Conservation (phyloP, 2,329 filamentous ascomycete species). For the Penicillium olsonii region DNA sequence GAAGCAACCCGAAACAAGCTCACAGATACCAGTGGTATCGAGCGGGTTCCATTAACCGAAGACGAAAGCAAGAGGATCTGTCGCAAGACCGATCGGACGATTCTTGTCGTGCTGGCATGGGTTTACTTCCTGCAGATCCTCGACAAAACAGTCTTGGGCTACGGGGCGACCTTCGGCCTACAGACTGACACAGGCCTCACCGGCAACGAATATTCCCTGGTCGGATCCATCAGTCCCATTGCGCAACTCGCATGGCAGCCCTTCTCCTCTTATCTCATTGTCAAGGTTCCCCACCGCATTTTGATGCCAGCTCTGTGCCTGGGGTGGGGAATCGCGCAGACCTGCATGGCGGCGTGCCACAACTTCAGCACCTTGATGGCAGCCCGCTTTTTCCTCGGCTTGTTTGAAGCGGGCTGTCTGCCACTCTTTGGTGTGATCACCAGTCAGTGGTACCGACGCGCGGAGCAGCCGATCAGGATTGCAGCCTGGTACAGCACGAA, state of each 20-base stretch:
- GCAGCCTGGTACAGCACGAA: constrained; percentile 69
- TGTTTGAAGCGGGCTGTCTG: constrained; percentile 55
- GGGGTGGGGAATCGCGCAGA: constrained; percentile 53
- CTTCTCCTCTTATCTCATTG: constrained; percentile 61
- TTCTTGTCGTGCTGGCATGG: constrained; percentile 53
- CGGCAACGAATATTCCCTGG: constrained; percentile 58
- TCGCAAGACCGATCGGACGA: constrained; percentile 62
- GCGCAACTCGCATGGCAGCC: constrained; percentile 64
- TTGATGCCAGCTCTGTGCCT: constrained; percentile 55
- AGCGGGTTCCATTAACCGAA: constrained; percentile 33
- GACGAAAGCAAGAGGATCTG: constrained; percentile 56
- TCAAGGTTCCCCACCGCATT: constrained; percentile 61
- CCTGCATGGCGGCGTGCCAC: constrained; percentile 50
- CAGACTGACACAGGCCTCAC: constrained; percentile 52
- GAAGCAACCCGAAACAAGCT: constrained; percentile 15
- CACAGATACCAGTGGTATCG: constrained; percentile 17
- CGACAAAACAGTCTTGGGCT: constrained; percentile 61
- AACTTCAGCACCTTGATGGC: constrained; percentile 50
- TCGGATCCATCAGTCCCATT: constrained; percentile 60
- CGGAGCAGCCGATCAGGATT: constrained; percentile 64
- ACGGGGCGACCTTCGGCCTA: constrained; percentile 59
- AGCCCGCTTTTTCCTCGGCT: constrained; percentile 55
- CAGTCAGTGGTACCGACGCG: constrained; percentile 49
- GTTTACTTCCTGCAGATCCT: constrained; percentile 54
- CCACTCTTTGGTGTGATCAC: constrained; percentile 50